Conservation (phyloP, 1,284 basidiomycete species). For the Rhizopogon hawkerae region DNA sequence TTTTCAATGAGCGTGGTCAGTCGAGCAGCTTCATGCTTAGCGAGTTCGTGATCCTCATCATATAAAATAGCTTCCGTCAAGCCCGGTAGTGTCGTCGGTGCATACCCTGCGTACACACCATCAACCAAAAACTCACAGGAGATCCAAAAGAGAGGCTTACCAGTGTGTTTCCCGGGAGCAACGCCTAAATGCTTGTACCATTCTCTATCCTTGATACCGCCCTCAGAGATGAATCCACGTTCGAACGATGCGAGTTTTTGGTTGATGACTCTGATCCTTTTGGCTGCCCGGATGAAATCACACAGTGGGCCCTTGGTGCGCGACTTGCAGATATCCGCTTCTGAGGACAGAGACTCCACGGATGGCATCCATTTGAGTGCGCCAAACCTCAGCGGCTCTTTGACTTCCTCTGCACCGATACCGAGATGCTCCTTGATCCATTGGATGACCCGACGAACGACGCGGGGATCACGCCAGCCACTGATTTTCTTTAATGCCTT, state of each 20-base stretch:
- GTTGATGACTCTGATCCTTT: slow-evolving; percentile 61
- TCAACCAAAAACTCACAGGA: background rate
- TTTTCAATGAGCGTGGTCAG: slow-evolving; percentile 47
- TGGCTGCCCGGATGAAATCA: slow-evolving; percentile 52
- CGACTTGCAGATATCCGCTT: slow-evolving; percentile 6
- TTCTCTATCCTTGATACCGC: slow-evolving; percentile 71
- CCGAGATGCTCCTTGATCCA: slow-evolving; percentile 26
- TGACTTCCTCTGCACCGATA: slow-evolving; percentile 8
- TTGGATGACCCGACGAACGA: slow-evolving; percentile 11
- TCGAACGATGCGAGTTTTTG: slow-evolving; percentile 71
- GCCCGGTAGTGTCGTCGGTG: slow-evolving; percentile 79
- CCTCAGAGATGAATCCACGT: slow-evolving; percentile 73
- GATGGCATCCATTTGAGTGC: slow-evolving; percentile 12
- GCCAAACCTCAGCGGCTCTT: slow-evolving; percentile 14
- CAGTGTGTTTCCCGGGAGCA: slow-evolving; percentile 85
- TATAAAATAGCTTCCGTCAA: slow-evolving; percentile 73
- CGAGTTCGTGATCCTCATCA: slow-evolving; percentile 56
- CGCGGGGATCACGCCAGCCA: background rate
- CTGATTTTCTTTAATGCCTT: slow-evolving; percentile 27
- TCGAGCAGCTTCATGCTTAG: slow-evolving; percentile 58
- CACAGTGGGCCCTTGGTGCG: slow-evolving; percentile 6
- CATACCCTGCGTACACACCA: slow-evolving; percentile 51
- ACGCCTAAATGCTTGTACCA: slow-evolving; percentile 86
- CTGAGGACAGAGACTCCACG: slow-evolving; percentile 4
- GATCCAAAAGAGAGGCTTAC: slow-evolving; percentile 32